phyloP scores from a whole-genome alignment of 768 basidiomycete genomes.

The Lactarius tabidus region DNA sequence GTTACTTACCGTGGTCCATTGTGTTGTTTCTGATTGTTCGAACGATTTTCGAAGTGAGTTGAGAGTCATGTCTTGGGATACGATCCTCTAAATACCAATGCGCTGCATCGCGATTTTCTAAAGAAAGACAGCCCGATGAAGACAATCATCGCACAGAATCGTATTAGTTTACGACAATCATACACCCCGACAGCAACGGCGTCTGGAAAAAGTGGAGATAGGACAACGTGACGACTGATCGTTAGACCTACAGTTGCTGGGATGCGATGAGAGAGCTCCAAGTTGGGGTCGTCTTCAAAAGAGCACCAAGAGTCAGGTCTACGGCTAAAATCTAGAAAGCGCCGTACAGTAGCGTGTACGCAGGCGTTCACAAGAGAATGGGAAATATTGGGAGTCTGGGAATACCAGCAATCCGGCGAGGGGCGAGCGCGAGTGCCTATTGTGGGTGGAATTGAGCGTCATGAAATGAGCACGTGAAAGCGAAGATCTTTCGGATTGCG shows the following conservation, averaged over 20 bases:
- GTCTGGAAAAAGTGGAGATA: conserved; percentile 6
- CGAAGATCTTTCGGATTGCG: not conserved
- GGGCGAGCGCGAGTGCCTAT: not conserved
- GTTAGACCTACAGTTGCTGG: conserved; percentile 16
- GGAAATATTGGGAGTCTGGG: not conserved
- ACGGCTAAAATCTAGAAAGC: not conserved
- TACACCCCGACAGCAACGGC: conserved; percentile 12
- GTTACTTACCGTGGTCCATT: not conserved
- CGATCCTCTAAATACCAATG: conserved; percentile 8
- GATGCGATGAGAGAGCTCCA: not conserved
- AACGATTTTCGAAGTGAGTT: not conserved
- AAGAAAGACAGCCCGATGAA: not conserved
- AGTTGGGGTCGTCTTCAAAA: not conserved
- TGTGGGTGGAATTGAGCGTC: conserved; percentile 1
- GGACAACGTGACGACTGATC: not conserved
- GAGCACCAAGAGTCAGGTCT: not conserved
- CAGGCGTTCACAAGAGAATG: not conserved
- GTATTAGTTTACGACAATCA: not conserved
- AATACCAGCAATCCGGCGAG: conserved; percentile 1
- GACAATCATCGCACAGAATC: not conserved
- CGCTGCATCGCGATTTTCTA: not conserved
- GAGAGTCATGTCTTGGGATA: not conserved
- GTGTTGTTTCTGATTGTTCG: not conserved
- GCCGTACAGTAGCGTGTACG: not conserved
- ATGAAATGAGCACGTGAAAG: conserved; percentile 11